phyloP scores from a whole-genome alignment of 352 stramenopile genomes.

The Phytophthora rubi region DNA sequence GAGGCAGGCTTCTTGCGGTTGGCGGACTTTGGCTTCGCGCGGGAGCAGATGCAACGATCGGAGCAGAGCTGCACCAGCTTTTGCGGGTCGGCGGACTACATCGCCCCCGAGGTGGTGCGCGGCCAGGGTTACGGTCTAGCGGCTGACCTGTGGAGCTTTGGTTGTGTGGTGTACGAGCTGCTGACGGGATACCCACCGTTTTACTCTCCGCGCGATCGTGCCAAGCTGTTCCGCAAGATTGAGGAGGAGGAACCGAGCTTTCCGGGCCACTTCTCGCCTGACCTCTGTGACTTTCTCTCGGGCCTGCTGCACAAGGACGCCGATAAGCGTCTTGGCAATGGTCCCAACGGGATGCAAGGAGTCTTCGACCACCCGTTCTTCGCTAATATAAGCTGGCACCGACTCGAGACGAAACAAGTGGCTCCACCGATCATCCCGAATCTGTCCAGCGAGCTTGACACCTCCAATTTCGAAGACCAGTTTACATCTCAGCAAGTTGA shows the following conservation, averaged over 20 bases:
- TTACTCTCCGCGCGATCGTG: slow-evolving; percentile 89
- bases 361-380: slow-evolving; percentile 85
- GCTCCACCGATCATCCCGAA: slow-evolving; percentile 65
- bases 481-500: slow-evolving; percentile 76
- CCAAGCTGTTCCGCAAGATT: slow-evolving; percentile 98
- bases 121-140: slow-evolving; percentile 77
- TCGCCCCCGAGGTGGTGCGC: slow-evolving; percentile 81
- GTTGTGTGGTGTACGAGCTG: slow-evolving; percentile 89
- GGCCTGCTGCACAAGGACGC: slow-evolving; percentile 71
- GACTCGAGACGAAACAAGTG: slow-evolving; percentile 77
- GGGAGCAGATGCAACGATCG: slow-evolving; percentile 56
- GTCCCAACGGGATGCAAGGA: slow-evolving; percentile 66
- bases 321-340: slow-evolving; percentile 59
- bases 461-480: slow-evolving; percentile 78
- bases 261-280: slow-evolving; percentile 86
- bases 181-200: slow-evolving; percentile 92
- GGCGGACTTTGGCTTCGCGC: slow-evolving; percentile 86
- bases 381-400: slow-evolving; percentile 74
- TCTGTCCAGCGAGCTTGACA: slow-evolving; percentile 55
- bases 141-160: slow-evolving; percentile 89
- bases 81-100: slow-evolving; percentile 86
- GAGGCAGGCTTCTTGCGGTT: slow-evolving; percentile 89
- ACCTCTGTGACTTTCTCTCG: slow-evolving; percentile 65
- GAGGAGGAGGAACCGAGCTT: slow-evolving; percentile 91
- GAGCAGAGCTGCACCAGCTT: slow-evolving; percentile 80